Evolutionary conservation across 2,329 filamentous ascomycete species (phyloP).

Genomic region (Penicillium sp.): DNA sequence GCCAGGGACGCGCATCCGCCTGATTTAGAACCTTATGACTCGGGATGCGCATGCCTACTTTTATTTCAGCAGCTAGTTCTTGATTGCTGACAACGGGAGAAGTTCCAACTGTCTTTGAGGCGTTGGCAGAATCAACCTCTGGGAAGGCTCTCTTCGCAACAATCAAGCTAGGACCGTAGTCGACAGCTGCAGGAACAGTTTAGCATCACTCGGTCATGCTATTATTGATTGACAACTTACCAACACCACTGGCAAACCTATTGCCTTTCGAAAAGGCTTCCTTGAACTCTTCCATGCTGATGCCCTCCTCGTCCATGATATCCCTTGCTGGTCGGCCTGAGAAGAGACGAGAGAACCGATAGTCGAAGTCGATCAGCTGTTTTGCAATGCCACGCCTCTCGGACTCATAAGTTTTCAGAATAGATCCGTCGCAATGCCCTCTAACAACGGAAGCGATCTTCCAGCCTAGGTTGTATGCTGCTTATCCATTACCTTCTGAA

Average conservation of each 20-base stretch:
- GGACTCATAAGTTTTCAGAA: slow-evolving; percentile 56
- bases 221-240: slow-evolving; percentile 17
- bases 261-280: slow-evolving; percentile 62
- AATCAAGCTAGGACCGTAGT: slow-evolving; percentile 60
- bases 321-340: slow-evolving; percentile 60
- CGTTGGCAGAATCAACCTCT: too few relatives aligned
- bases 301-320: slow-evolving; percentile 61
- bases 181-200: slow-evolving; percentile 46
- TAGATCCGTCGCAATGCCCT: slow-evolving; percentile 39
- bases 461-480: slow-evolving; percentile 59
- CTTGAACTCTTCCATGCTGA: slow-evolving; percentile 66
- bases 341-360: slow-evolving; percentile 60
- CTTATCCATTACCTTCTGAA: too few relatives aligned
- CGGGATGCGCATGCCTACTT: slow-evolving; percentile 39
- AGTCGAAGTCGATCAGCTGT: slow-evolving; percentile 67
- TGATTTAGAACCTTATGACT: slow-evolving; percentile 40
- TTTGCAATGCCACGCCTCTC: slow-evolving; percentile 63
- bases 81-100: slow-evolving; percentile 22
- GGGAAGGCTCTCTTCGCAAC: slow-evolving; percentile 54
- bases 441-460: slow-evolving; percentile 56
- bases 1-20: slow-evolving; percentile 42
- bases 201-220: neutral
- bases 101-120: neutral
- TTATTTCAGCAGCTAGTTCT: slow-evolving; percentile 30
- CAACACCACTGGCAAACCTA: slow-evolving; percentile 60